Conservation (phyloP, 31 red algal genomes). For the Pterothamnion heteromorphum region DNA sequence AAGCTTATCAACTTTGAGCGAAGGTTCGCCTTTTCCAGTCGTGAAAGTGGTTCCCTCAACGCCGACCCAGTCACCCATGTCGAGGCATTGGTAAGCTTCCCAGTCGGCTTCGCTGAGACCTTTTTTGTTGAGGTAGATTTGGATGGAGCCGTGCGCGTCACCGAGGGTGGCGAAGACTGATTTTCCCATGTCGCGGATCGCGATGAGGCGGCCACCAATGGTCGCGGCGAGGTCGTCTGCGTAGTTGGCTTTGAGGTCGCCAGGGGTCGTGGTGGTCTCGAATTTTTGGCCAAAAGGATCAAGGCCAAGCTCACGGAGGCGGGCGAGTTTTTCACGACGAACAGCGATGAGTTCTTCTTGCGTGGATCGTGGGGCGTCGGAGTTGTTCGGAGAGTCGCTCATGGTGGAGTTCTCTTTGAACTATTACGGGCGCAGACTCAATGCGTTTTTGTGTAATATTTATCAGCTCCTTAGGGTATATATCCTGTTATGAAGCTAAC, state of each 20-base stretch:
- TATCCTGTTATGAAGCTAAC: no score
- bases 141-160: constrained; percentile 78
- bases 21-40: constrained; percentile 94
- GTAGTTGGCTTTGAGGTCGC: constrained; percentile 47
- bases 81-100: no score
- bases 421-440: no score
- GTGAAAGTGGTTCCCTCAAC: constrained; percentile 67
- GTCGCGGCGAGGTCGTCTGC: constrained; percentile 50
- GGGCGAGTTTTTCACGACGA: constrained; percentile 66
- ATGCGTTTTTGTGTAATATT: no score
- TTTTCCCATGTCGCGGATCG: constrained; percentile 92
- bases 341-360: constrained; percentile 65
- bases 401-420: no score
- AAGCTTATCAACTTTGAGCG: constrained; percentile 71
- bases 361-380: constrained; percentile 55
- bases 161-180: constrained; percentile 87
- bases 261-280: constrained; percentile 50
- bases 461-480: no score
- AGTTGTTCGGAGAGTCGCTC: no score
- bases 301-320: constrained; percentile 72
- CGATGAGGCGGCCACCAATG: constrained; percentile 74
- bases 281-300: constrained; percentile 77
- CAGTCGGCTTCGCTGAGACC: no score
- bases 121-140: constrained; percentile 93
- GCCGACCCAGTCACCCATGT: no score